phyloP scores from a whole-genome alignment of 2,329 filamentous ascomycete species.

The Diplodia scrobiculata region DNA sequence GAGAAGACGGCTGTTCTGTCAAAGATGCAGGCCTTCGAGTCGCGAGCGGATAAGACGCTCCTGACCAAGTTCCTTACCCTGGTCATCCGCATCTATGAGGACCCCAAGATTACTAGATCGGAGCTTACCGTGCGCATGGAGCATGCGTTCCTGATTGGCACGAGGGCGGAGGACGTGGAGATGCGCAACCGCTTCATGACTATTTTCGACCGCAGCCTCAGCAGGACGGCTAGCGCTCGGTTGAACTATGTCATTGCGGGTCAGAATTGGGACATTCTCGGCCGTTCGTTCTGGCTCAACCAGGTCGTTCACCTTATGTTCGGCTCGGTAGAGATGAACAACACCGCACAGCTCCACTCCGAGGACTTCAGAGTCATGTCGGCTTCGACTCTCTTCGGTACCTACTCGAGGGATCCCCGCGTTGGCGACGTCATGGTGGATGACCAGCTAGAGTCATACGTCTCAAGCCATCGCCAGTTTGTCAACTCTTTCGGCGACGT shows the following conservation, averaged over 20 bases:
- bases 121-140: constrained; percentile 97
- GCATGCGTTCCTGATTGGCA: constrained; percentile 95
- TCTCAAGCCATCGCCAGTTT: constrained; percentile 80
- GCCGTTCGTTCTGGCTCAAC: constrained; percentile 94
- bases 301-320: constrained; percentile 93
- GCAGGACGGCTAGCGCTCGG: constrained; percentile 85
- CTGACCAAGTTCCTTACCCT: constrained; percentile 92
- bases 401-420: constrained; percentile 70
- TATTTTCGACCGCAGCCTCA: constrained; percentile 93
- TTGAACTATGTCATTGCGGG: constrained; percentile 85
- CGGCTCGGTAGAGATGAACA: constrained; percentile 83
- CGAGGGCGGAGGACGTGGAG: constrained; percentile 86
- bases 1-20: constrained; percentile 99
- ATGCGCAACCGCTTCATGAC: constrained; percentile 97
- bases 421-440: constrained; percentile 71
- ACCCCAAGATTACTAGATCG: constrained; percentile 90
- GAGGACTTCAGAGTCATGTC: constrained; percentile 83
- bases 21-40: constrained; percentile 97
- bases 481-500: constrained; percentile 80
- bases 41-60: constrained; percentile 77
- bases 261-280: constrained; percentile 96
- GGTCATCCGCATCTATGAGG: constrained; percentile 97
- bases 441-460: constrained; percentile 76
- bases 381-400: constrained; percentile 70
- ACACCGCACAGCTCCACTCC: constrained; percentile 72